Conservation (phyloP, 106 monocot genomes). For the Amphibolis antarctica region DNA sequence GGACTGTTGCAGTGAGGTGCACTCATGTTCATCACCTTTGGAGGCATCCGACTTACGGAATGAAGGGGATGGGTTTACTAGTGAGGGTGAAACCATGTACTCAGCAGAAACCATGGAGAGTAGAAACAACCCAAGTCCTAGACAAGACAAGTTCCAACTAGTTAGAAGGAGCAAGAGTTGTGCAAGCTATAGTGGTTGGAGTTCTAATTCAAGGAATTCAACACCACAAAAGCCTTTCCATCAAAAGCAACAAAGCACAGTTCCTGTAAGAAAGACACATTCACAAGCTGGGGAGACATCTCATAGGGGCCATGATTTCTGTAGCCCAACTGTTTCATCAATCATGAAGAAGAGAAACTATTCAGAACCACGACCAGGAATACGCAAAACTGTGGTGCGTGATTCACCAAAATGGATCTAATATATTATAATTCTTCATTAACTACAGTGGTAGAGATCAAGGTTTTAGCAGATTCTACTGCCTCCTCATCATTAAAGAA, state of each 20-base stretch:
- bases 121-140: conserved; percentile 80
- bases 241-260: conserved; percentile 44
- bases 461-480: too few species aligned
- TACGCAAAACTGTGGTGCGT: conserved; percentile 32
- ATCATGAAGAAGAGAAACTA: conserved; percentile 78
- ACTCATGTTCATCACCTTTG: conserved; percentile 67
- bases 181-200: conserved; percentile 65
- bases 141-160: conserved; percentile 30
- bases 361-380: conserved; percentile 26
- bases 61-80: conserved; percentile 42
- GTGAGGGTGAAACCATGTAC: conserved; percentile 86
- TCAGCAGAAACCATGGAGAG: conserved; percentile 99
- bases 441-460: too few species aligned
- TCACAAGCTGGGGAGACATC: conserved; percentile 36
- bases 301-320: conserved; percentile 70
- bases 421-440: background rate
- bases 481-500: too few species aligned
- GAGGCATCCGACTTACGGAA: conserved; percentile 16
- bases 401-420: conserved; percentile 57
- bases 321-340: conserved; percentile 81
- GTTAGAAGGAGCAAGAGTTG: conserved; percentile 77
- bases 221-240: conserved; percentile 16
- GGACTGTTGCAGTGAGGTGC: conserved; percentile 61
- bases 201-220: conserved; percentile 27
- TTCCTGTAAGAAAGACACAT: conserved; percentile 35